Percentiles rank a stretch among this genome's conserved stretches.
phyloP scores from a whole-genome alignment of 164 flowering plant species.

The Vitis cinerea region DNA sequence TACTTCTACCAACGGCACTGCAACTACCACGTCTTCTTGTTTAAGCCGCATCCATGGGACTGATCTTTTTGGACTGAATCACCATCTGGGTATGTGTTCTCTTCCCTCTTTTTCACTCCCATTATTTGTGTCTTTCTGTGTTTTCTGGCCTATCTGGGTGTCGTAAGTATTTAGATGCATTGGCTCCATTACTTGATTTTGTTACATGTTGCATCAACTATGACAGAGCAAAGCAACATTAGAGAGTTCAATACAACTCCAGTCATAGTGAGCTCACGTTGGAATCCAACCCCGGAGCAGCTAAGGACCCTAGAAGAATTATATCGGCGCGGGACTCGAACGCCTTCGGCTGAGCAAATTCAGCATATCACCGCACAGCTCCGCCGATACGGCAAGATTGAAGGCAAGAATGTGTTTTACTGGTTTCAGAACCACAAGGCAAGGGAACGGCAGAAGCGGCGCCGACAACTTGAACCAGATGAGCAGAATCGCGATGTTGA shows the following conservation, averaged over 20 bases:
- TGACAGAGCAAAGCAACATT: slow-evolving; percentile 41
- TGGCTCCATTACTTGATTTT: neutral
- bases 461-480: slow-evolving; percentile 51
- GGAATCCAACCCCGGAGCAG: slow-evolving; percentile 96
- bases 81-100: slow-evolving; percentile 41
- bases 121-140: neutral
- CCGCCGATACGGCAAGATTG: slow-evolving; percentile 77
- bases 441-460: slow-evolving; percentile 82
- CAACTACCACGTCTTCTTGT: slow-evolving; percentile 29
- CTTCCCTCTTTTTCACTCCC: neutral
- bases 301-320: slow-evolving; percentile 65
- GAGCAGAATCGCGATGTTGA: slow-evolving; percentile 18
- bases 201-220: slow-evolving; percentile 13
- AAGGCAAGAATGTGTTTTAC: slow-evolving; percentile 91
- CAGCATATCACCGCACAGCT: slow-evolving; percentile 83
- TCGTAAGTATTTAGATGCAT: neutral
- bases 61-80: slow-evolving; percentile 45
- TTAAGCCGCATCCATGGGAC: slow-evolving; percentile 31
- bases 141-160: too few relatives aligned
- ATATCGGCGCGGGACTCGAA: slow-evolving; percentile 70
- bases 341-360: slow-evolving; percentile 82
- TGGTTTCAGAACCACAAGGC: slow-evolving; percentile 98
- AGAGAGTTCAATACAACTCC: slow-evolving; percentile 41
- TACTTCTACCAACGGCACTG: slow-evolving; percentile 12
- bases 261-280: slow-evolving; percentile 66